These are phyloP conservation scores for Penicillium brasilianum DNA, from an alignment of 2,329 filamentous ascomycete species.

Conservation along the genomic window DNA sequence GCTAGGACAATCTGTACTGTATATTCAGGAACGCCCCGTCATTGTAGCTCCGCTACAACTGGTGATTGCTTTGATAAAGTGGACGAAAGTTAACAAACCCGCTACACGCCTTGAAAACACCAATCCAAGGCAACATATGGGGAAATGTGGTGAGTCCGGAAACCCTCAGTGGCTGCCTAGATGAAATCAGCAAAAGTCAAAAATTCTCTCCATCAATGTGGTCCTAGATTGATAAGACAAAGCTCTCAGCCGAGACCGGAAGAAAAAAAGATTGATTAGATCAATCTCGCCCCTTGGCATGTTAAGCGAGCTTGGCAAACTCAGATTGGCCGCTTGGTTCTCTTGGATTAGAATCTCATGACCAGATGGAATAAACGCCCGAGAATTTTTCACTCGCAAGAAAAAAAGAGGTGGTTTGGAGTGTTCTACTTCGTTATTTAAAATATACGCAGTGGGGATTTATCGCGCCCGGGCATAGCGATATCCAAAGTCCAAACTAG, in stretches of 20 bases:
- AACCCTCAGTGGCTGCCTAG: not conserved
- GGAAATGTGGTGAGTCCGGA: not conserved
- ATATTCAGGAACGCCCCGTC: not conserved
- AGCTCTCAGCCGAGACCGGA: conserved; percentile 1
- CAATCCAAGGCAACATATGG: not conserved
- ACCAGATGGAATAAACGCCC: not conserved
- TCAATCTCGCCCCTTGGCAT: conserved; percentile 3
- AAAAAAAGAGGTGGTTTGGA: not conserved
- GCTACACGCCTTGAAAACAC: not conserved
- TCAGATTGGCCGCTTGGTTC: not conserved
- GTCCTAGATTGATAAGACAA: conserved; percentile 10
- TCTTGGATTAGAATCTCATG: not conserved
- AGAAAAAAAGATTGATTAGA: conserved; percentile 12
- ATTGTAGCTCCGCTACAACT: no score
- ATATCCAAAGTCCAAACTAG: no score
- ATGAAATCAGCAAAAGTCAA: not conserved
- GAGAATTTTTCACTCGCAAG: not conserved
- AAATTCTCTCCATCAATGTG: not conserved
- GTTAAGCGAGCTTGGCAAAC: conserved; percentile 8
- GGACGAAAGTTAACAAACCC: not conserved
- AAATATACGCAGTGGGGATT: not conserved
- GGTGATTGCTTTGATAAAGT: no score
- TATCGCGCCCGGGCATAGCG: no score
- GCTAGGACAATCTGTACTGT: not conserved
- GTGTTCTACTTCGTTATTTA: not conserved